These are phyloP conservation scores for Candida anglica DNA, from an alignment of 805 yeast genomes.

Conservation along the genomic window DNA sequence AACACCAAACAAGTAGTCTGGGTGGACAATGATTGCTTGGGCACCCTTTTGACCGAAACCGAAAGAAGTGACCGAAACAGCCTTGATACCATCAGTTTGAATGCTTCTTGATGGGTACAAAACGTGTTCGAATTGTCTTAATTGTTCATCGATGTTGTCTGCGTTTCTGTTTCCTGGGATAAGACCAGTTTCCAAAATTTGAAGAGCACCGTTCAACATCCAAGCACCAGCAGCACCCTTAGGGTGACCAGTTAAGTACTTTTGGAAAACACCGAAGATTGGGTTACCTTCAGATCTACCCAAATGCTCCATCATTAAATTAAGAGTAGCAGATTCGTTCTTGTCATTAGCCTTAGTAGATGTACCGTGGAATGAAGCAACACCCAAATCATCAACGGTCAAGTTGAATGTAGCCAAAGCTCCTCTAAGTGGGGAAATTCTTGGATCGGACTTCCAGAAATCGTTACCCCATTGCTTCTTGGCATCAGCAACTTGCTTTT, in stretches of 20 bases:
- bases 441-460: conserved; percentile 85
- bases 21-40: conserved; percentile 86
- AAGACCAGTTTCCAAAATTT: conserved; percentile 84
- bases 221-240: conserved; percentile 99
- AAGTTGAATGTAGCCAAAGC: conserved; percentile 92
- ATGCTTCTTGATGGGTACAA: conserved; percentile 91
- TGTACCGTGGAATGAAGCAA: conserved; percentile 99
- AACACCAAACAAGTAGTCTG: conserved; percentile 88
- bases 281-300: conserved; percentile 99
- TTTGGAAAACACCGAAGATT: conserved; percentile 97
- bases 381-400: conserved; percentile 91
- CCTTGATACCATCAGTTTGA: conserved; percentile 96
- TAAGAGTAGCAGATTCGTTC: conserved; percentile 91
- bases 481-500: conserved; percentile 81
- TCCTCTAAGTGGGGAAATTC: conserved; percentile 96
- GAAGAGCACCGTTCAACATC: conserved; percentile 99
- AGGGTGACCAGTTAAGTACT: conserved; percentile 98
- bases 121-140: conserved; percentile 83
- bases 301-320: conserved; percentile 88
- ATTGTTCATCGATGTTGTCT: conserved; percentile 82
- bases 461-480: conserved; percentile 94
- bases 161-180: conserved; percentile 99
- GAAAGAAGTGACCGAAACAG: conserved; percentile 93
- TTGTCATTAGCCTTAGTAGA: conserved; percentile 98
- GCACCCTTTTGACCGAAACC: conserved; percentile 99